Conservation (phyloP, 306 rosid genomes). For the Carpinus viminea region DNA sequence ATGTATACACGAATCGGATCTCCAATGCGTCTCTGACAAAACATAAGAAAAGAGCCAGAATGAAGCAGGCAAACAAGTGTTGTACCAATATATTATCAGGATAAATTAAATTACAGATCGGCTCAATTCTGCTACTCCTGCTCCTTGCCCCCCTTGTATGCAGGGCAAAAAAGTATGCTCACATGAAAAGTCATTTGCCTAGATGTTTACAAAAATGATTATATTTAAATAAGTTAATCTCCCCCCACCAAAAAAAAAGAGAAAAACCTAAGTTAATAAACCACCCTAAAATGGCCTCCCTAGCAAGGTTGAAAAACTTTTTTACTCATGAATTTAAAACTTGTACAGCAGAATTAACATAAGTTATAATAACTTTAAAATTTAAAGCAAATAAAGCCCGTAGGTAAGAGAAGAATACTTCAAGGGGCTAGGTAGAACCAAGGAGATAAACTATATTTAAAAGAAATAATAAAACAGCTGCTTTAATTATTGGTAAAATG, state of each 20-base stretch:
- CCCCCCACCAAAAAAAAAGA: too few relatives aligned
- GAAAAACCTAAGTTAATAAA: too few relatives aligned
- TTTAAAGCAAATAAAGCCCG: neutral
- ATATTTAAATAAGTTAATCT: neutral
- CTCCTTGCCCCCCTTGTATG: neutral
- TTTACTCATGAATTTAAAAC: too few relatives aligned
- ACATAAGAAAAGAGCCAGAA: constrained; percentile 18
- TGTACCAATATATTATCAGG: too few relatives aligned
- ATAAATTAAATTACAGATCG: too few relatives aligned
- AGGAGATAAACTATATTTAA: neutral
- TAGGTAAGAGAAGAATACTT: neutral
- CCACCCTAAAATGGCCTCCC: neutral
- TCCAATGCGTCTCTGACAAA: constrained; percentile 62
- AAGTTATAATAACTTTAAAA: too few relatives aligned
- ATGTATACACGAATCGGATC: constrained; percentile 81
- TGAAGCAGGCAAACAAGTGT: constrained; percentile 18
- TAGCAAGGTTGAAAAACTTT: neutral
- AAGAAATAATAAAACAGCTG: neutral
- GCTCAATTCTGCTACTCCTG: neutral
- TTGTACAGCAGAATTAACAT: too few relatives aligned
- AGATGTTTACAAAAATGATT: neutral
- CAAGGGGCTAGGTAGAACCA: neutral
- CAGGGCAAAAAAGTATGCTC: neutral
- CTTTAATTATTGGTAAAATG: neutral
- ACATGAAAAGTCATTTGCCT: neutral